These are phyloP conservation scores for Microsporum canis DNA, from an alignment of 2,329 filamentous ascomycete species.

Conservation along the genomic window DNA sequence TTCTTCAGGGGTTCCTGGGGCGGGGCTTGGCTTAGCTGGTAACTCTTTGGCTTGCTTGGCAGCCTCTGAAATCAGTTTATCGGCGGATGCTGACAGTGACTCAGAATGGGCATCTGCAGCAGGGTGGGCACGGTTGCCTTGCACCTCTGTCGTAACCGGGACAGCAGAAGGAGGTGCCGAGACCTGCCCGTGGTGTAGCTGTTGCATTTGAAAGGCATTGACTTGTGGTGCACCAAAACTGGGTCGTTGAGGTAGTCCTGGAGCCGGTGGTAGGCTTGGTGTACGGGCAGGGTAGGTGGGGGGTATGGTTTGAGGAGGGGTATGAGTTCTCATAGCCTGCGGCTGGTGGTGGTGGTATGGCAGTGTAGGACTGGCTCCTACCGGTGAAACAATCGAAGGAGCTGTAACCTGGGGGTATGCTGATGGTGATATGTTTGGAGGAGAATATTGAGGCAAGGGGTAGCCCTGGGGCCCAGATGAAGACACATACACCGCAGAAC, in stretches of 20 bases:
- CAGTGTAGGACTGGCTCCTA: conserved; percentile 24
- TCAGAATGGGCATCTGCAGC: conserved; percentile 23
- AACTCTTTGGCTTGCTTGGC: conserved; percentile 35
- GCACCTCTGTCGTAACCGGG: conserved; percentile 8
- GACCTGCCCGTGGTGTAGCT: conserved; percentile 44
- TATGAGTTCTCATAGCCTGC: conserved; percentile 32
- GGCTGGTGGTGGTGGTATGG: conserved; percentile 34
- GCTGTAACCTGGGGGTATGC: conserved; percentile 19
- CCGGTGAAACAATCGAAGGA: conserved; percentile 28
- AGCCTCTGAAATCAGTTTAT: conserved; percentile 42
- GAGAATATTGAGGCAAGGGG: conserved; percentile 24
- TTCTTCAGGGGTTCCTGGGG: conserved; percentile 21
- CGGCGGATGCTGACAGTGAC: conserved; percentile 35
- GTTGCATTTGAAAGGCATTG: conserved; percentile 45
- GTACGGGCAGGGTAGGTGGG: conserved; percentile 38
- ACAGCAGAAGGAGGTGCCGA: conserved; percentile 24
- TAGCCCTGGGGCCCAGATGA: conserved; percentile 27
- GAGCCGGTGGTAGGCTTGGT: conserved; percentile 41
- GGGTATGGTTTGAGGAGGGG: conserved; percentile 29
- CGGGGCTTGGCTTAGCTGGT: conserved; percentile 23
- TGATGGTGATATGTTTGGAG: conserved; percentile 24
- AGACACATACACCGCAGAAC: conserved; percentile 27
- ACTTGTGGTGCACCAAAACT: conserved; percentile 44
- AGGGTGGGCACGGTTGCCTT: conserved; percentile 17
- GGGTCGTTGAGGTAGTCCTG: conserved; percentile 51